Conservation (phyloP, 2,329 filamentous ascomycete genomes). For the Chrysoporthe deuterocubensis region DNA sequence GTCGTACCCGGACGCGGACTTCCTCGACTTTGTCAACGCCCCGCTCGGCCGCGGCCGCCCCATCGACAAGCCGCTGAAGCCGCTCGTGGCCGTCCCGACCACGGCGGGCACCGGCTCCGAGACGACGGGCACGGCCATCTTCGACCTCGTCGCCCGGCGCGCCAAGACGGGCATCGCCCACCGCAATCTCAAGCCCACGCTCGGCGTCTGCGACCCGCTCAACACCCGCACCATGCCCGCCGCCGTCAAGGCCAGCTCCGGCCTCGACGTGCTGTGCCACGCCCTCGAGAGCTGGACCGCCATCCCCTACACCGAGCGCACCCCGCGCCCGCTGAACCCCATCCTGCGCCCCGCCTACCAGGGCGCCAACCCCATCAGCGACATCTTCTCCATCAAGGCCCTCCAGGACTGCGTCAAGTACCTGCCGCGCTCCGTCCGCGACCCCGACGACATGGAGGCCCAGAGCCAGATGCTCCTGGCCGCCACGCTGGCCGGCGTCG, state of each 20-base stretch:
- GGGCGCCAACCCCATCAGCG: constrained; percentile 95
- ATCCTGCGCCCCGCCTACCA: constrained; percentile 93
- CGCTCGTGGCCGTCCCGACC: constrained; percentile 82
- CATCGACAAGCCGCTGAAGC: constrained; percentile 71
- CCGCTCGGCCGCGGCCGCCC: constrained; percentile 84
- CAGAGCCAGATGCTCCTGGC: constrained; percentile 96
- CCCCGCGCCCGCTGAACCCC: constrained; percentile 83
- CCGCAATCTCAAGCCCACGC: constrained; percentile 90
- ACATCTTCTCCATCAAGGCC: constrained; percentile 92
- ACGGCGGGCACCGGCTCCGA: constrained; percentile 89
- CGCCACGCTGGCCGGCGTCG: constrained; percentile 90
- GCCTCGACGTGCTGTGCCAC: constrained; percentile 94
- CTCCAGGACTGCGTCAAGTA: constrained; percentile 87
- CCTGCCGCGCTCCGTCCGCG: constrained; percentile 81
- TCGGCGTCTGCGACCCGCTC: constrained; percentile 83
- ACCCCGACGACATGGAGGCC: constrained; percentile 90
- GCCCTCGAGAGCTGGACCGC: constrained; percentile 96
- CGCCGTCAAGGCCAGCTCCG: constrained; percentile 88
- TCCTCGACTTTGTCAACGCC: constrained; percentile 97
- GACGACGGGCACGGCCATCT: constrained; percentile 97
- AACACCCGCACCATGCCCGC: constrained; percentile 97
- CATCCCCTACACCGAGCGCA: constrained; percentile 88
- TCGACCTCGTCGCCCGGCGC: constrained; percentile 86
- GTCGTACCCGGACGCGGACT: constrained; percentile 87
- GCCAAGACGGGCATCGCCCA: constrained; percentile 97